phyloP scores from a whole-genome alignment of 2,329 filamentous ascomycete species.

The Stachybotrys echinatus region DNA sequence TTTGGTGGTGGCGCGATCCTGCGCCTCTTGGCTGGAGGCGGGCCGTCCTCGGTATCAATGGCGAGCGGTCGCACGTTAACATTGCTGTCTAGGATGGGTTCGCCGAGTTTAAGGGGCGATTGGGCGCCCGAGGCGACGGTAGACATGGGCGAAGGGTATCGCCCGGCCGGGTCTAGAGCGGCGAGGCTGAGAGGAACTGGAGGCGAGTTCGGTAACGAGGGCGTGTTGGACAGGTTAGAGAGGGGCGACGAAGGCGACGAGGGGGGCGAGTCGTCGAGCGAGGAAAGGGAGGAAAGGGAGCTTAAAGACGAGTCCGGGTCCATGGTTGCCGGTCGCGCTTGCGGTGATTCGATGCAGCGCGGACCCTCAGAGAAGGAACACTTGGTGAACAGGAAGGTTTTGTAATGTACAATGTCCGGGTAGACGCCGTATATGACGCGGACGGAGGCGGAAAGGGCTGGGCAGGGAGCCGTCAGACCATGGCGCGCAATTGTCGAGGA shows the following conservation, averaged over 20 bases:
- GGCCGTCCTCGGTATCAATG: slow-evolving; percentile 41
- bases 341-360: neutral
- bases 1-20: slow-evolving; percentile 52
- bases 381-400: neutral
- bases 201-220: slow-evolving; percentile 44
- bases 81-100: slow-evolving; percentile 27
- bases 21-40: slow-evolving; percentile 70
- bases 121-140: slow-evolving; percentile 43
- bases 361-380: neutral
- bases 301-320: slow-evolving; percentile 12
- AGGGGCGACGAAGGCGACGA: slow-evolving; percentile 48
- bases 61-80: slow-evolving; percentile 17
- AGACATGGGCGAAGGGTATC: slow-evolving; percentile 48
- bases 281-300: slow-evolving; percentile 12
- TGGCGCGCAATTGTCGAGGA: neutral
- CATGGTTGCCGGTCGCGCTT: slow-evolving; percentile 12
- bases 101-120: slow-evolving; percentile 43
- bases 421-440: neutral
- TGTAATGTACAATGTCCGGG: neutral
- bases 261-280: slow-evolving; percentile 7
- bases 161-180: slow-evolving; percentile 31
- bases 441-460: neutral
- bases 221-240: slow-evolving; percentile 48
- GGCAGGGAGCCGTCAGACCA: neutral
- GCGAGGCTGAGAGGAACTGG: neutral